Base-by-base conservation (phyloP, 164 flowering plant species). In the Sedum album region DNA sequence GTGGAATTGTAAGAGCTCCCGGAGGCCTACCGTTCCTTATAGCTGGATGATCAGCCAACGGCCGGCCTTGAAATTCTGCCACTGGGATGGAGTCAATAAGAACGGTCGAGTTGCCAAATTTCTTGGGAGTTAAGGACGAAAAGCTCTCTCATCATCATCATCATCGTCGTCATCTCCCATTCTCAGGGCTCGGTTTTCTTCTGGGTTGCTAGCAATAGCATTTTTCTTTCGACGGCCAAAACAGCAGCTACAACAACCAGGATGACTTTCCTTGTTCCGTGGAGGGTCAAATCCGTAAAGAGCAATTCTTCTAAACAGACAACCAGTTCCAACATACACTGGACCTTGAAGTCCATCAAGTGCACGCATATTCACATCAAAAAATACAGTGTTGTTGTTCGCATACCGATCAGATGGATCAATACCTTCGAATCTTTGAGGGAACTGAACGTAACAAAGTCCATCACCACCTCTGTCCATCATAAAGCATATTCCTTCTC, bases 401-500 rank as follows among this genome's bases (percentile, higher is more conserved):
- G 93, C 93, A 73, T 88, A 88, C 3, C 93, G 85, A 75, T 88
- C 93, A 31, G 90, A 85, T 2, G 93, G 90, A 65, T 85, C 93
- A 60, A 87, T 85, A 11, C 92, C 92, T 75, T 87, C 92, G 66
- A 87, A 87, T 66, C 91, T 72, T 69, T 87, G 91, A 28, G 91
- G 91, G 79, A 87, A 87, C 83, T 87, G 92, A 9, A 87, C 88
- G 69, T 85, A 87, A 71, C 93, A 85, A 67, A 87, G 66, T 26
- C 88, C 80, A 35, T 87, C 93, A 5, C 90, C 93, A 60, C 90
- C 90, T 36, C 88, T 79, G 36, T 87, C 93, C 93, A 87, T 85
- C 93, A 87, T 87, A 79, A 87, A 87, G 71, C 93, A 87, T 85
- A 87, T 85, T 69, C 93, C 93, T 76, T 87, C 93, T 60, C 86